These are phyloP conservation scores for Cordyceps farinosa DNA, from an alignment of 2,329 filamentous ascomycete species.

Conservation along the genomic window DNA sequence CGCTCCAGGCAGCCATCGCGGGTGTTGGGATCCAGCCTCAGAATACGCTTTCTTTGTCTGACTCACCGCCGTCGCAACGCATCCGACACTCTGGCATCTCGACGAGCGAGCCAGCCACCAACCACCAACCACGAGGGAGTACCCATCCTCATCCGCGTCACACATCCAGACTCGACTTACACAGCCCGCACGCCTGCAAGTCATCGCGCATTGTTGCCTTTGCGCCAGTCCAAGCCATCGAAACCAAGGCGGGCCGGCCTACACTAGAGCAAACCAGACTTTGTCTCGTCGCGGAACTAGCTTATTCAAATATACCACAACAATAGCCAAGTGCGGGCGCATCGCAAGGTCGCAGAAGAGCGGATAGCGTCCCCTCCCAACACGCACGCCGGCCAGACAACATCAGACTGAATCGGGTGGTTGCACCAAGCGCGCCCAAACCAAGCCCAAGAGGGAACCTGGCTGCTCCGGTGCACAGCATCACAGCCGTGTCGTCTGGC, in stretches of 20 bases:
- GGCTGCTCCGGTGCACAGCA: not conserved
- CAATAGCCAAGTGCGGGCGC: constrained; percentile 9
- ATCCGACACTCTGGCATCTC: constrained; percentile 1
- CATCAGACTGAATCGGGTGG: constrained; percentile 8
- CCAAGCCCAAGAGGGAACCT: not conserved
- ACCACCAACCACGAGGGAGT: not conserved
- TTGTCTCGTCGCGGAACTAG: not conserved
- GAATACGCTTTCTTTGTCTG: constrained; percentile 13
- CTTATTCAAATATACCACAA: not conserved
- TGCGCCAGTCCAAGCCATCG: not conserved
- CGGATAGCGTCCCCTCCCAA: not conserved
- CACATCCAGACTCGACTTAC: constrained; percentile 12
- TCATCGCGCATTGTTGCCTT: not conserved
- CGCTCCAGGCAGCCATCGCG: not conserved
- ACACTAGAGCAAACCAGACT: not conserved
- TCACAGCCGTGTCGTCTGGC: constrained; percentile 6
- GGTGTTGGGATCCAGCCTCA: not conserved
- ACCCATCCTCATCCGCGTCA: not conserved
- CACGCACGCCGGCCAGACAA: not conserved
- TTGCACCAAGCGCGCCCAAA: not conserved
- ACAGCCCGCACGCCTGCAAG: constrained; percentile 7
- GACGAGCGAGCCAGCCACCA: not conserved
- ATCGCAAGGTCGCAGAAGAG: not conserved
- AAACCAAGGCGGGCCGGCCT: not conserved
- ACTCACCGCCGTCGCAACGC: constrained; percentile 12